Base-by-base conservation (phyloP, 2,329 filamentous ascomycete genomes). In the Fusarium sp. region DNA sequence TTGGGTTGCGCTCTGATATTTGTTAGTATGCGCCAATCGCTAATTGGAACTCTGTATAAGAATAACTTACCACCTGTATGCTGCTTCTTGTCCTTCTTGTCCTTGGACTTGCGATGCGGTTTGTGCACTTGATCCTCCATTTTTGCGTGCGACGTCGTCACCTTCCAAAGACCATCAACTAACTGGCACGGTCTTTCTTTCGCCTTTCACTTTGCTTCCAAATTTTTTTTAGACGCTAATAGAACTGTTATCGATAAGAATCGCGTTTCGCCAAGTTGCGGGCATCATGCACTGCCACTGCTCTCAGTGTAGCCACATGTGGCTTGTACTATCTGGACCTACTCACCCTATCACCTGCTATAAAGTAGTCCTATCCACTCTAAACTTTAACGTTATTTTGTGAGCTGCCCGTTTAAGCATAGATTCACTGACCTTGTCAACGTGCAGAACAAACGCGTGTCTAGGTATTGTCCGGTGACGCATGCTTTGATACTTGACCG, bases 41-140 rank as follows among this genome's bases (percentile, higher is more conserved):
- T 28, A 58, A 54, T 42, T 24, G 31, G 6, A 31, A 31, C 7
- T 18, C 30, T 28, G n/a, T 11, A 26, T 3, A 10, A 16, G 7
- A 18, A 55, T 22, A 41, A 41, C 58, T 24, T 14, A 72, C 71
- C 71, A 31, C 71, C 71, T 15, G 71, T 82, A 53, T 85, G 84
- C 74, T 80, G 70, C 78, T 83, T 78, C 82, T 92, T 78, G 3
- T 78, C 90, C 86, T 97, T 97, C 87, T 97, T 97, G 84, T 96
- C 93, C 84, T 97, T 98, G 35, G 91, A 86, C 79, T 93, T 91
- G 79, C 95, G 89, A 86, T 98, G 95, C 78, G 94, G 90, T 83
- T 94, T 91, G 80, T 98, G 95, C 48, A 88, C 83, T 85, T 98
- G 95, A 70, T 94, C 89, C 81, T 95, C 93, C 93, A 95, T 95